These are phyloP conservation scores for Moricandia arvensis DNA, from an alignment of 345 rosid genomes.

Conservation along the genomic window DNA sequence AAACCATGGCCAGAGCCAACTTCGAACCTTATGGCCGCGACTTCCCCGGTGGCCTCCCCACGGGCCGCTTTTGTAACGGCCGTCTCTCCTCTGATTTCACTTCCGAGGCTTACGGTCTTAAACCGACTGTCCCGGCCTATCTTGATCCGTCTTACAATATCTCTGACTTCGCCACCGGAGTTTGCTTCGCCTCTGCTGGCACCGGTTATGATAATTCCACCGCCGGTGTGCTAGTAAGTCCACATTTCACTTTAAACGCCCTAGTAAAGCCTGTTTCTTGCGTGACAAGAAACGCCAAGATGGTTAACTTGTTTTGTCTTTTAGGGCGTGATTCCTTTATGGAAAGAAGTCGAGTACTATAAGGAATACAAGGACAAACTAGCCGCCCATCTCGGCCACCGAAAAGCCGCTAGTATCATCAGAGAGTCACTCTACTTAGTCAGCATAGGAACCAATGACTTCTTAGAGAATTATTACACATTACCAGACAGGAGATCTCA, in stretches of 20 bases:
- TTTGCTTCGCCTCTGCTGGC: conserved; percentile 64
- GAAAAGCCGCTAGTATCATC: conserved; percentile 35
- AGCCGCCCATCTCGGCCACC: conserved; percentile 41
- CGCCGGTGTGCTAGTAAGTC: conserved; percentile 53
- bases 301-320: background rate
- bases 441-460: conserved; percentile 68
- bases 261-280: conserved; percentile 14
- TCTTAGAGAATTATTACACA: conserved; percentile 60
- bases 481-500: conserved; percentile 44
- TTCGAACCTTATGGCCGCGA: conserved; percentile 67
- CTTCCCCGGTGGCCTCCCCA: conserved; percentile 46
- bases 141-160: conserved; percentile 52
- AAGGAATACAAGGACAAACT: conserved; percentile 53
- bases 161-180: conserved; percentile 61
- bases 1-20: conserved; percentile 52
- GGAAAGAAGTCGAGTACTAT: conserved; percentile 58
- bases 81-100: conserved; percentile 54
- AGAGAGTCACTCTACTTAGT: conserved; percentile 46
- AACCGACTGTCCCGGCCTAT: conserved; percentile 54
- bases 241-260: background rate
- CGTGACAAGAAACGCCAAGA: background rate
- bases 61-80: conserved; percentile 69
- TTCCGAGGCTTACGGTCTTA: conserved; percentile 56
- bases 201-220: conserved; percentile 64
- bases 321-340: conserved; percentile 60